Evolutionary conservation across 2,329 filamentous ascomycete genomes (phyloP), one percentile per base, ranked within the genome.

Genomic region (Fusarium newnesense): DNA sequence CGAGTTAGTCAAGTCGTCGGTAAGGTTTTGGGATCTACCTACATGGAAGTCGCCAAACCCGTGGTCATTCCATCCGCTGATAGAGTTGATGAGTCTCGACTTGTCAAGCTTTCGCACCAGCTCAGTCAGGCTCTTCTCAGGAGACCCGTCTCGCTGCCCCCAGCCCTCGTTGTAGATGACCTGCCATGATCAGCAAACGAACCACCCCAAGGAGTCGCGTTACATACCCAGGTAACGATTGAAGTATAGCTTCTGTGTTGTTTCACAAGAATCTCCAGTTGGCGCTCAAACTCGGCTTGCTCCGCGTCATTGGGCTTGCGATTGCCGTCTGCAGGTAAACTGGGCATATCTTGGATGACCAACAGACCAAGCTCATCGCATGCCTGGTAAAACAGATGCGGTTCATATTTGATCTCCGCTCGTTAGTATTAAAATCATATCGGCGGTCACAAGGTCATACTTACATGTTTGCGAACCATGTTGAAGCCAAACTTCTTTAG

Each of bases 271-370:
- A 91, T 74, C 36, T 88, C 87, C 4, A 93, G 83, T 76, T 93
- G 89, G 2, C 91, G 86, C 50, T 87, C 83, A 67, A 93, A 94
- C 74, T 94, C 92, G 10, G 82, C 81, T 77, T 93, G 91, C 69
- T 92, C 86, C 2, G 79, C 82, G 4, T 81, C 79, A 43, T 83
- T 80, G 44, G 87, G 84, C 30, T 75, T 79, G 5, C 79, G 76
- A 6, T 75, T 78, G 26, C 73, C 77, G 5, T 65, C 67, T 10
- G 70, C 70, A 16, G 70, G 70, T 62, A 93, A 80, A 5, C 90
- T 87, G 0, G 91, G 91, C 92, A 94, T 94, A 69, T 94, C 92
- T 77, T 93, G 92, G 52, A 93, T 89, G 10, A 94, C 85, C 32
- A 93, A 79, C 21, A 93, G 79, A 2, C 92, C 92, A 4, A 93